A percentile compares a stretch with the other conserved stretches of the same genome.
Evolutionary conservation across 352 stramenopile species (phyloP).

Genomic region (Pythium biforme): DNA sequence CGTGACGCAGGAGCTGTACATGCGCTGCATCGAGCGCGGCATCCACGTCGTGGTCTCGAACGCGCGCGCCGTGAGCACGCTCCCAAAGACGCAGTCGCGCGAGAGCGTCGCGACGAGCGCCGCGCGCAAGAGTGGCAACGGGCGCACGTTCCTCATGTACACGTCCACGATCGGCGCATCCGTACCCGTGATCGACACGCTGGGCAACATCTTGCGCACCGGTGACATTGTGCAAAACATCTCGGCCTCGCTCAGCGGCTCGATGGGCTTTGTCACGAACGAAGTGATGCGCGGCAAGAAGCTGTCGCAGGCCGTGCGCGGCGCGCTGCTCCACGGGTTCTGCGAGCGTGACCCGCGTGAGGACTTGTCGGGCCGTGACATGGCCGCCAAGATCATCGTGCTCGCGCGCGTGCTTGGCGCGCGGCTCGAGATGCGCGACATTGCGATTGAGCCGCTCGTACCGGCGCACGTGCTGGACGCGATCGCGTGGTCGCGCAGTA

Average conservation of each 20-base stretch:
- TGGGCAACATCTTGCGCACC: slow-evolving; percentile 72
- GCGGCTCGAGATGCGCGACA: slow-evolving; percentile 40
- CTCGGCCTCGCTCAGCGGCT: slow-evolving; percentile 60
- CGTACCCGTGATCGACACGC: slow-evolving; percentile 69
- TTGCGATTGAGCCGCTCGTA: slow-evolving; percentile 52
- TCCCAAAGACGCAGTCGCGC: slow-evolving; percentile 53
- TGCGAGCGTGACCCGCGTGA: slow-evolving; percentile 71
- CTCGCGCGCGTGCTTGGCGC: slow-evolving; percentile 62
- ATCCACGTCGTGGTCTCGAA: slow-evolving; percentile 78
- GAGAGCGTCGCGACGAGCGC: slow-evolving; percentile 49
- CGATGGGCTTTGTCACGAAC: slow-evolving; percentile 74
- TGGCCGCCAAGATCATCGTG: slow-evolving; percentile 70
- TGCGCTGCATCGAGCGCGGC: slow-evolving; percentile 57
- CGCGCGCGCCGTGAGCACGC: slow-evolving; percentile 46
- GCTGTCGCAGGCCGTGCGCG: slow-evolving; percentile 53
- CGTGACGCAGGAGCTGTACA: slow-evolving; percentile 52
- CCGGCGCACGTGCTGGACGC: slow-evolving; percentile 39
- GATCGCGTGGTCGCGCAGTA: slow-evolving; percentile 47
- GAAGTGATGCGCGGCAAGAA: slow-evolving; percentile 69
- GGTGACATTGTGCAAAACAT: slow-evolving; percentile 64
- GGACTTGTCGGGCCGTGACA: slow-evolving; percentile 62
- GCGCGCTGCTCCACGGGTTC: slow-evolving; percentile 52
- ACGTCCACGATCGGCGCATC: slow-evolving; percentile 73
- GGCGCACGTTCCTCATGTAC: slow-evolving; percentile 78
- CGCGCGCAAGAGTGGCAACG: slow-evolving; percentile 21